Evolutionary conservation across 2,329 filamentous ascomycete genomes (phyloP), one percentile per base, ranked within the genome.

Genomic region (Phyllosticta citrichinensis): DNA sequence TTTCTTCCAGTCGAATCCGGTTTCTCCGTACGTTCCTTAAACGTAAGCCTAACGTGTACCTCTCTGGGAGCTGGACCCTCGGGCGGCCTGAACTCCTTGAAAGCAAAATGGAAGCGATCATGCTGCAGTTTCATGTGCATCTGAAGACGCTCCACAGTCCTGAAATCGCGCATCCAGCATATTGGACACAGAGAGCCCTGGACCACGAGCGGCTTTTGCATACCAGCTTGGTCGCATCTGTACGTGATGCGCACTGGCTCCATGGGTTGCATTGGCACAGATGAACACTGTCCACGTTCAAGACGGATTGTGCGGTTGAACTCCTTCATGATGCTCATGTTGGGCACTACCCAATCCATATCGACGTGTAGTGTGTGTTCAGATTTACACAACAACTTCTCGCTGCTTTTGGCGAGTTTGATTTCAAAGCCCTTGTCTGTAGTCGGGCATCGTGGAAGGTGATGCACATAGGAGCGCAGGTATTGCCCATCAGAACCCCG

Each of bases 1-100:
- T 63, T 64, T 0, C 68, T 66, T 52, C 71, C 69, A 6, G 17
- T 8, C 17, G 40, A n/a, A 17, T n/a, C 6, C 6, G 17, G 40
- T 8, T n/a, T 47, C 40, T 47, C 40, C n/a, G 40, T 14, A n/a
- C 40, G 6, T 17, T 47, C 40, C 40, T 8, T n/a, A n/a, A 47
- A n/a, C n/a, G 40, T 47, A 5, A 47, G n/a, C 17, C n/a, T n/a
- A 14, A 47, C 14, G 14, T n/a, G 14, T 8, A 47, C 14, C 14
- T 19, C 40, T 10, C 6, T 30, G 14, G 33, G 11, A 17, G 33
- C 6, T 14, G 40, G 12, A n/a, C n/a, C 3, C 17, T 5, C 5
- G 17, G 17, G 14, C 40, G 14, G n/a, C 2, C 3, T n/a, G 14
- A 8, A 6, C n/a, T 47, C 40, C 2, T 47, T 47, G 40, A 47